Evolutionary conservation across 345 rosid species (phyloP).

Genomic region (Heritiera fomes): DNA sequence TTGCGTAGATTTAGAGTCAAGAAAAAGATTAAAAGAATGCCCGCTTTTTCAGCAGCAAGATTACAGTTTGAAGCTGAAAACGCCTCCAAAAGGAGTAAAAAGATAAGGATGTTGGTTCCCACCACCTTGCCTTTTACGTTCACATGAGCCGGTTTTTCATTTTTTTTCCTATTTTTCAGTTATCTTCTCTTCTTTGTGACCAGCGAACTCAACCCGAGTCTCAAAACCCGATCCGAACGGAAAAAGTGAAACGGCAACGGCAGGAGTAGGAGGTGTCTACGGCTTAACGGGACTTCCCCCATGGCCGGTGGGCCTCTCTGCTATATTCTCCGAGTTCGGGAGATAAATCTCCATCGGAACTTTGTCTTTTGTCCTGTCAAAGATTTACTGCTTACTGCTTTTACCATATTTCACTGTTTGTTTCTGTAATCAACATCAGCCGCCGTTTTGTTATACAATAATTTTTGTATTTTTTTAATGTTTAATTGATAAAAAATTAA

Average conservation of each 20-base stretch:
- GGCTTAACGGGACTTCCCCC: not conserved
- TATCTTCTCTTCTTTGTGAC: not conserved
- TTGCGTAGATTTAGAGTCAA: not conserved
- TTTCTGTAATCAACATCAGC: too few relatives aligned
- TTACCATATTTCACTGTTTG: too few relatives aligned
- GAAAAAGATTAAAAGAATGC: not conserved
- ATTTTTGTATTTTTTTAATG: too few relatives aligned
- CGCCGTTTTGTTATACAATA: too few relatives aligned
- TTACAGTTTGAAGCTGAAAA: conserved; percentile 2
- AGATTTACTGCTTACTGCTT: not conserved
- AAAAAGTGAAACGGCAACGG: not conserved
- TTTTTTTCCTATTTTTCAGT: too few relatives aligned
- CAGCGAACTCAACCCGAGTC: not conserved
- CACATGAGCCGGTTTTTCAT: not conserved
- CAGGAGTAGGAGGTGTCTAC: not conserved
- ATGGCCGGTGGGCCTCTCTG: not conserved
- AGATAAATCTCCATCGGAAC: not conserved
- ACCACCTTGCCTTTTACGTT: not conserved
- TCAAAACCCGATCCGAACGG: not conserved
- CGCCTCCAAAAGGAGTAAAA: not conserved
- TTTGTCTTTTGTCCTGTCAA: not conserved
- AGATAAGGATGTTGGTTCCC: conserved; percentile 1
- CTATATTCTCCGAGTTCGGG: not conserved
- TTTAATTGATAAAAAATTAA: too few relatives aligned
- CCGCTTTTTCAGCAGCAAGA: not conserved